Percentiles rank a stretch among this genome's conserved stretches.
phyloP scores from a whole-genome alignment of 106 monocot species.

The Platanthera guangdongensis region DNA sequence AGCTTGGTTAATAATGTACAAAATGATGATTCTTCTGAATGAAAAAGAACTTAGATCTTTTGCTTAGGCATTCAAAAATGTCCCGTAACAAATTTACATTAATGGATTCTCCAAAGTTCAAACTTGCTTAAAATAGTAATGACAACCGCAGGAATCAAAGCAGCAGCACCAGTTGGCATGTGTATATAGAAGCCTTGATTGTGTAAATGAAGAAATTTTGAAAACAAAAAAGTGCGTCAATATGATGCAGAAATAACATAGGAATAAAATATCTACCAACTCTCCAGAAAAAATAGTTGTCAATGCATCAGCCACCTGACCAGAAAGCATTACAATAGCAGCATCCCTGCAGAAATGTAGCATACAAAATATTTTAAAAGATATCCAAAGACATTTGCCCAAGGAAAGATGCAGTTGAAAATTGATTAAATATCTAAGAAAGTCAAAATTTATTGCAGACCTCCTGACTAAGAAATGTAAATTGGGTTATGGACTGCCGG shows the following conservation, averaged over 20 bases:
- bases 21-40: too few species aligned
- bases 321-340: slow-evolving; percentile 85
- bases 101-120: not conserved
- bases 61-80: not conserved
- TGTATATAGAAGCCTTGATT: not conserved
- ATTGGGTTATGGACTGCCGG: not conserved
- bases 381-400: not conserved
- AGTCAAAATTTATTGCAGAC: not conserved
- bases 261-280: slow-evolving; percentile 33
- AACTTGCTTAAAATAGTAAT: not conserved
- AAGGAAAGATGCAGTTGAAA: not conserved
- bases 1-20: too few species aligned
- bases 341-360: slow-evolving; percentile 47
- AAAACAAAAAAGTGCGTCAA: not conserved
- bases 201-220: not conserved
- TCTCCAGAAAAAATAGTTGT: slow-evolving; percentile 81
- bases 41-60: not conserved
- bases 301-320: slow-evolving; percentile 84
- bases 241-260: not conserved
- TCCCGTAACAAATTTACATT: not conserved
- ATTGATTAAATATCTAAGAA: too few species aligned
- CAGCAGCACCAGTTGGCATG: not conserved
- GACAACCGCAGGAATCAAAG: not conserved
- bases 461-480: not conserved
- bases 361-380: not conserved